Percentiles rank a stretch among this genome's conserved stretches.
phyloP scores from a whole-genome alignment of 2,329 filamentous ascomycete species.

The Chrysosporium queenslandicum region DNA sequence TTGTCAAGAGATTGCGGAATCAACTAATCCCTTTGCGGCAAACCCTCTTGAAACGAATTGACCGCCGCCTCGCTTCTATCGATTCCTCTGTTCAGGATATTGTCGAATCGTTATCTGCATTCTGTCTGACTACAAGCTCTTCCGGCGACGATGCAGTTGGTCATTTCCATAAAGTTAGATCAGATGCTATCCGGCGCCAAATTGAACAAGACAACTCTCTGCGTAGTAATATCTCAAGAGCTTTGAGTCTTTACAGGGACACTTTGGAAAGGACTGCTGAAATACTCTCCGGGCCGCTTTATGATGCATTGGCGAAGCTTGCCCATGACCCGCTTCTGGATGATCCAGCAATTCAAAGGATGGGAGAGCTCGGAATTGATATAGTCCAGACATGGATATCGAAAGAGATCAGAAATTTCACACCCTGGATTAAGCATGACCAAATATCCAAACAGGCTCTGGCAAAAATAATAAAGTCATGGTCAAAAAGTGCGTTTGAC shows the following conservation, averaged over 20 bases:
- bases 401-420: conserved; percentile 74
- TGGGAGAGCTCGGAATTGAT: conserved; percentile 67
- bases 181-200: conserved; percentile 55
- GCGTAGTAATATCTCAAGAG: conserved; percentile 48
- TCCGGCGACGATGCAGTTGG: conserved; percentile 67
- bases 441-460: conserved; percentile 55
- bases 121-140: conserved; percentile 70
- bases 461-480: conserved; percentile 51
- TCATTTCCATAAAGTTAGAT: conserved; percentile 66
- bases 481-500: conserved; percentile 53
- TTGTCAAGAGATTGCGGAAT: conserved; percentile 55
- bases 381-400: conserved; percentile 69
- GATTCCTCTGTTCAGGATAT: conserved; percentile 42
- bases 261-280: conserved; percentile 70
- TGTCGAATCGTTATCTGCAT: conserved; percentile 67
- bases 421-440: conserved; percentile 75
- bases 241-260: conserved; percentile 62
- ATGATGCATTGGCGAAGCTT: conserved; percentile 57
- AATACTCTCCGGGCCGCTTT: conserved; percentile 61
- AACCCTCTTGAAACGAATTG: conserved; percentile 55
- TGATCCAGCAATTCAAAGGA: conserved; percentile 54
- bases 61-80: conserved; percentile 43
- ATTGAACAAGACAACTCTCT: conserved; percentile 43
- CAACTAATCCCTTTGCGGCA: conserved; percentile 53
- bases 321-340: conserved; percentile 62